A percentile compares a stretch with the other conserved stretches of the same genome.
These are phyloP conservation scores for Torrubiella hemipterigena DNA, from an alignment of 2,329 filamentous ascomycete species.

Conservation along the genomic window DNA sequence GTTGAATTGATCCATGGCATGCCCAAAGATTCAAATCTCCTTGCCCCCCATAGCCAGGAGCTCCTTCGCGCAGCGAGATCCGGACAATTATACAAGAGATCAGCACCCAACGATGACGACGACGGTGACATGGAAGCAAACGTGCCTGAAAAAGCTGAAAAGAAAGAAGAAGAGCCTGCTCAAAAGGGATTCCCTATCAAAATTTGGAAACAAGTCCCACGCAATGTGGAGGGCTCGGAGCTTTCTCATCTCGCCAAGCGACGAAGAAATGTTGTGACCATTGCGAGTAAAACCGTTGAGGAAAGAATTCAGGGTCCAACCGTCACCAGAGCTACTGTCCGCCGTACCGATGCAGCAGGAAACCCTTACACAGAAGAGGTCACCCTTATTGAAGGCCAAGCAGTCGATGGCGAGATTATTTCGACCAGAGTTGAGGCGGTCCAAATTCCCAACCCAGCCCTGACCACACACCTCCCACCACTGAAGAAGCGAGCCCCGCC, in stretches of 20 bases:
- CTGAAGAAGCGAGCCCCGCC: conserved; percentile 56
- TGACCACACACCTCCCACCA: conserved; percentile 42
- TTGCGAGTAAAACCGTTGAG: conserved; percentile 39
- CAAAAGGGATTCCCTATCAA: conserved; percentile 41
- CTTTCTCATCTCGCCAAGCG: conserved; percentile 48
- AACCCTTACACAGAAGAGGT: conserved; percentile 79
- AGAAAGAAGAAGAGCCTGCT: conserved; percentile 50
- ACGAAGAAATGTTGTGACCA: conserved; percentile 47
- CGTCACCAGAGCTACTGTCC: conserved; percentile 68
- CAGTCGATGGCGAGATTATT: conserved; percentile 71
- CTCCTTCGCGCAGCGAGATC: conserved; percentile 72
- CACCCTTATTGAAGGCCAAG: conserved; percentile 66
- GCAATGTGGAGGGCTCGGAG: conserved; percentile 40
- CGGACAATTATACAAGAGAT: conserved; percentile 63
- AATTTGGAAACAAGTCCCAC: conserved; percentile 49
- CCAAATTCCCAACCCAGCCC: conserved; percentile 37
- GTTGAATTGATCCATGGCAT: conserved; percentile 64
- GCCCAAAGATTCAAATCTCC: conserved; percentile 72
- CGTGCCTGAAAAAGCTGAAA: conserved; percentile 39
- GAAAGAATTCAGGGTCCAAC: conserved; percentile 36
- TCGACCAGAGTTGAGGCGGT: conserved; percentile 38
- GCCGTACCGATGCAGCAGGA: conserved; percentile 64
- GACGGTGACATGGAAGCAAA: conserved; percentile 37
- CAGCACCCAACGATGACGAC: conserved; percentile 48
- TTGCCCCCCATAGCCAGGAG: conserved; percentile 70